These are phyloP conservation scores for Wickerhamomyces chaumierensis DNA, from an alignment of 805 yeast genomes.

Conservation along the genomic window DNA sequence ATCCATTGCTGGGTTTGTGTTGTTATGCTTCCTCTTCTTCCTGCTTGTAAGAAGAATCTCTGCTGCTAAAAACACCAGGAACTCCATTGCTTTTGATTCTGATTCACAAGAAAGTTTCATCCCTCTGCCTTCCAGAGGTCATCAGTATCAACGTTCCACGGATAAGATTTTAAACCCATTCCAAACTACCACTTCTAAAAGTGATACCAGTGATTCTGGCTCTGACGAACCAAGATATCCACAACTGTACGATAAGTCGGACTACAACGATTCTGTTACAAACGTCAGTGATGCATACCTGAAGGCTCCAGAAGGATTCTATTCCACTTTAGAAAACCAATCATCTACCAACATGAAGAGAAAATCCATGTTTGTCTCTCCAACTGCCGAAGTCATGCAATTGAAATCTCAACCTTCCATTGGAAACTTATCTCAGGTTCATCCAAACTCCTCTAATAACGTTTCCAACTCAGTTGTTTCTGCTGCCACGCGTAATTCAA, in stretches of 20 bases:
- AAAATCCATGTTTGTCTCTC: slow-evolving; percentile 55
- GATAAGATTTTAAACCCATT: slow-evolving; percentile 8
- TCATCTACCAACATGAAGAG: slow-evolving; percentile 15
- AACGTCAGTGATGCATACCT: slow-evolving; percentile 8
- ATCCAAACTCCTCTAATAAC: slow-evolving; percentile 24
- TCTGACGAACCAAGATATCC: slow-evolving; percentile 9
- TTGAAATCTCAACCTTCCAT: slow-evolving; percentile 16
- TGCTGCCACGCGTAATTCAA: neutral
- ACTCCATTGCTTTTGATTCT: slow-evolving; percentile 21
- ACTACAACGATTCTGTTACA: slow-evolving; percentile 4
- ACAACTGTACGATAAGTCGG: slow-evolving; percentile 9
- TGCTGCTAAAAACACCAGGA: slow-evolving; percentile 43
- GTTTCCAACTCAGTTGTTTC: slow-evolving; percentile 11
- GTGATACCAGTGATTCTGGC: neutral
- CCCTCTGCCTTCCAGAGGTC: slow-evolving; percentile 1
- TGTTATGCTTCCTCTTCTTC: slow-evolving; percentile 40
- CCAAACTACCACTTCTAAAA: slow-evolving; percentile 1
- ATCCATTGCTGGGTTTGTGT: slow-evolving; percentile 47
- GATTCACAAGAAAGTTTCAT: slow-evolving; percentile 1
- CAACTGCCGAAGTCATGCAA: slow-evolving; percentile 64
- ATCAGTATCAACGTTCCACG: slow-evolving; percentile 7
- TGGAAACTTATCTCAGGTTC: neutral
- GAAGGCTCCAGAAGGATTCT: slow-evolving; percentile 5
- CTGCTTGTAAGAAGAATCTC: slow-evolving; percentile 34
- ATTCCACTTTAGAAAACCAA: neutral